phyloP scores from a whole-genome alignment of 2,329 filamentous ascomycete species.

The Botrytis hyacinthi region DNA sequence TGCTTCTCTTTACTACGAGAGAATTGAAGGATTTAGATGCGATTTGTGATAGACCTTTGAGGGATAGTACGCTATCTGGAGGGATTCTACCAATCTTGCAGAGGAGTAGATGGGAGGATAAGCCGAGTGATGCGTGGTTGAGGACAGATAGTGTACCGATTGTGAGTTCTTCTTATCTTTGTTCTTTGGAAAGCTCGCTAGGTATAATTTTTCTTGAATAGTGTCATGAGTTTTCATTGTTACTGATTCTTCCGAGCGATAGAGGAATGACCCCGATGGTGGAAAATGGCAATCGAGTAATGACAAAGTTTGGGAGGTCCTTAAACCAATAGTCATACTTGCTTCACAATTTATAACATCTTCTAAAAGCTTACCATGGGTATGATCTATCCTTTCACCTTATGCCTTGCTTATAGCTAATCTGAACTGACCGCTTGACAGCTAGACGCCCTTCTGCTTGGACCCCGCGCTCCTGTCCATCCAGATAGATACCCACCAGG shows the following conservation, averaged over 20 bases:
- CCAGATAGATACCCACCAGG: neutral
- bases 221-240: neutral
- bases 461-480: neutral
- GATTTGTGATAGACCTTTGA: neutral
- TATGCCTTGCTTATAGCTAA: neutral
- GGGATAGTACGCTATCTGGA: neutral
- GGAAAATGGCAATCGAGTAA: slow-evolving; percentile 16
- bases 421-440: neutral
- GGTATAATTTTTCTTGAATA: no score
- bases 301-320: neutral
- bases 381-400: neutral
- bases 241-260: neutral
- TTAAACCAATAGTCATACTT: neutral
- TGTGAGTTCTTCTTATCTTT: neutral
- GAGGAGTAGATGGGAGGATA: slow-evolving; percentile 5
- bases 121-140: slow-evolving; percentile 3
- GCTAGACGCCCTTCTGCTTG: slow-evolving; percentile 6
- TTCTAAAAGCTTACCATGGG: slow-evolving; percentile 5
- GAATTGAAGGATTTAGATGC: slow-evolving; percentile 14
- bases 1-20: neutral
- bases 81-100: neutral
- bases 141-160: neutral
- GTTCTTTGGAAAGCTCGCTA: neutral
- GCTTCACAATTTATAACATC: neutral
- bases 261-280: neutral